Conservation (phyloP, 331 rosid species). For the Quercus phellos region DNA sequence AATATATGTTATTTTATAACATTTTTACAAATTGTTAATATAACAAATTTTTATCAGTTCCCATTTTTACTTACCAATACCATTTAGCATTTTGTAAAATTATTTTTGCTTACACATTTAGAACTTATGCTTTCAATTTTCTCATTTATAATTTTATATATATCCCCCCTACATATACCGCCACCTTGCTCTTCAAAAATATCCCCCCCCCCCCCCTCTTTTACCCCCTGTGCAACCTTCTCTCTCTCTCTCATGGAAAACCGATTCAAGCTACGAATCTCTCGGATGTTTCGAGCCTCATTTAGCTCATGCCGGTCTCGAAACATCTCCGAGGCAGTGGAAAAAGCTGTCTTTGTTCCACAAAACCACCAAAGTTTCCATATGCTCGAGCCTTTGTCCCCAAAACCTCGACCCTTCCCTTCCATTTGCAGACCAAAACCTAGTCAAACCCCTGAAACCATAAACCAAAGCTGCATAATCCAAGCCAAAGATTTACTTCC, state of each 20-base stretch:
- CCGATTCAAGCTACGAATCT: slow-evolving; percentile 62
- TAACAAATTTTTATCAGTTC: too few species aligned
- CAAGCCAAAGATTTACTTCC: slow-evolving; percentile 43
- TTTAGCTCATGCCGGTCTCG: slow-evolving; percentile 72
- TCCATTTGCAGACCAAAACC: slow-evolving; percentile 45
- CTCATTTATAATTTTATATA: slow-evolving; percentile 30
- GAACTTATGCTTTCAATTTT: slow-evolving; percentile 32
- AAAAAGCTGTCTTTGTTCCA: slow-evolving; percentile 49
- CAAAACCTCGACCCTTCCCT: slow-evolving; percentile 29
- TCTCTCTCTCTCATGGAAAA: slow-evolving; percentile 48
- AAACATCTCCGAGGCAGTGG: slow-evolving; percentile 55
- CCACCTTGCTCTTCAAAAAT: slow-evolving; percentile 11
- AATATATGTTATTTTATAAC: too few species aligned
- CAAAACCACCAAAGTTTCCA: slow-evolving; percentile 18
- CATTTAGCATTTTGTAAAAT: too few species aligned
- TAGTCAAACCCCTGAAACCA: slow-evolving; percentile 19
- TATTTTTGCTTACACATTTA: not conserved
- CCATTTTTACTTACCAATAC: too few species aligned
- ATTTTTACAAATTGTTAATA: too few species aligned
- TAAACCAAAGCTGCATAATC: slow-evolving; percentile 23
- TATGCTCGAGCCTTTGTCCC: slow-evolving; percentile 15
- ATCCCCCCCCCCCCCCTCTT: not conserved
- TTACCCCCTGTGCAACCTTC: not conserved
- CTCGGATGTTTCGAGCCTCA: slow-evolving; percentile 81
- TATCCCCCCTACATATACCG: not conserved